Evolutionary conservation across 2,329 filamentous ascomycete species (phyloP).

Genomic region (Colletotrichum godetiae): DNA sequence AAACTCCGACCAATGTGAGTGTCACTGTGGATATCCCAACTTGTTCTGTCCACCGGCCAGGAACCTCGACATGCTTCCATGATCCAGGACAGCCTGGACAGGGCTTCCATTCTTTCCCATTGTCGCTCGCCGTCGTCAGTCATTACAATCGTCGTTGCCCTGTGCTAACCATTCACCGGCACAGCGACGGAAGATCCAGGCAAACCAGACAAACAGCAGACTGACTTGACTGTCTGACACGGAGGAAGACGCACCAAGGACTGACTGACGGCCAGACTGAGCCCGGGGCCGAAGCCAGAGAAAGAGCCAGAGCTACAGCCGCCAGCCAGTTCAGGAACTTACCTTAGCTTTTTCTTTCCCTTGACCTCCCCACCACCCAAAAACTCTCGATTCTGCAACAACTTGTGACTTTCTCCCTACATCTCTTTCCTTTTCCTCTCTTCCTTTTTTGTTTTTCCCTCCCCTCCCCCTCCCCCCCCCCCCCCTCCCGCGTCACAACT

Average conservation of each 20-base stretch:
- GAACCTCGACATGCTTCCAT: not conserved
- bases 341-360: constrained; percentile 9
- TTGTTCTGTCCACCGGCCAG: not conserved
- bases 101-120: not conserved
- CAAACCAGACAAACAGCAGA: not conserved
- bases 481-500: not conserved
- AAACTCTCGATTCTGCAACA: constrained; percentile 24
- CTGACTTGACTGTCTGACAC: too few relatives aligned
- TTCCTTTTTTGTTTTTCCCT: constrained; percentile 13
- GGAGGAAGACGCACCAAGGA: too few relatives aligned
- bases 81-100: not conserved
- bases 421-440: not conserved
- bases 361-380: constrained; percentile 9
- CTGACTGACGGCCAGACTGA: not conserved
- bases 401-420: not conserved
- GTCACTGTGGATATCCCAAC: not conserved
- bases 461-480: not conserved
- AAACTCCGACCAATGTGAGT: not conserved
- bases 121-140: not conserved
- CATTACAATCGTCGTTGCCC: not conserved
- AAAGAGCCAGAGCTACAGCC: constrained; percentile 5
- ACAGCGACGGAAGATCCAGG: not conserved
- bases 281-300: not conserved
- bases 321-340: constrained; percentile 20
- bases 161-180: not conserved